Evolutionary conservation across 768 basidiomycete species (phyloP).

Genomic region (Lanmaoa rubissima): DNA sequence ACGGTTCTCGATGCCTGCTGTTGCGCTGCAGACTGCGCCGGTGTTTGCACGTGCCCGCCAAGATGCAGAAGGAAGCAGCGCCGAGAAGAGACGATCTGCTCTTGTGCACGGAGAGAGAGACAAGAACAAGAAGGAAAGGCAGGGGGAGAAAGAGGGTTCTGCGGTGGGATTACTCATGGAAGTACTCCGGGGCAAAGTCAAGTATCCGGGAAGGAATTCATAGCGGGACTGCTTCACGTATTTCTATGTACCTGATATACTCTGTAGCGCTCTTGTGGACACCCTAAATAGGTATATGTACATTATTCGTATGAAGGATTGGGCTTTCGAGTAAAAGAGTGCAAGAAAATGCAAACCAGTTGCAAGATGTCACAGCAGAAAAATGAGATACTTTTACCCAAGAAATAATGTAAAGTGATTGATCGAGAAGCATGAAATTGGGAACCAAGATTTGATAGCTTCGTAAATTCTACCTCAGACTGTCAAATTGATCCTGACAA

Average conservation of each 20-base stretch:
- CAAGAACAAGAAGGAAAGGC: constrained; percentile 18
- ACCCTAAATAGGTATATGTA: neutral
- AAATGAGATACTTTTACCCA: neutral
- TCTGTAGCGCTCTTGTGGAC: neutral
- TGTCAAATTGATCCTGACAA: too few species aligned
- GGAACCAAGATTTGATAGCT: neutral
- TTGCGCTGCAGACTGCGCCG: constrained; percentile 69
- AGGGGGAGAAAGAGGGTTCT: constrained; percentile 25
- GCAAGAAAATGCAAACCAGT: neutral
- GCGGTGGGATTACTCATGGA: constrained; percentile 33
- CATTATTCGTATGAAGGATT: neutral
- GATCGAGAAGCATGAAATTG: neutral
- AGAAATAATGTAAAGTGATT: neutral
- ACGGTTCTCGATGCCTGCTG: constrained; percentile 74
- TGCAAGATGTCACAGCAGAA: neutral
- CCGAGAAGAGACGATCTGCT: constrained; percentile 50
- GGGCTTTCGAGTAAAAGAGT: neutral
- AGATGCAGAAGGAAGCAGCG: constrained; percentile 12
- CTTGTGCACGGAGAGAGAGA: constrained; percentile 49
- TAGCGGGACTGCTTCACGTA: neutral
- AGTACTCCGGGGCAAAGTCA: constrained; percentile 27
- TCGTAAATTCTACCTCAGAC: neutral
- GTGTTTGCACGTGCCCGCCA: constrained; percentile 57
- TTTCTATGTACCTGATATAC: neutral
- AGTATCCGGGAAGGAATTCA: constrained; percentile 20